Evolutionary conservation across 2,329 filamentous ascomycete genomes (phyloP), one percentile per base, ranked within the genome.

Genomic region (Ascochyta clinopodiicola): DNA sequence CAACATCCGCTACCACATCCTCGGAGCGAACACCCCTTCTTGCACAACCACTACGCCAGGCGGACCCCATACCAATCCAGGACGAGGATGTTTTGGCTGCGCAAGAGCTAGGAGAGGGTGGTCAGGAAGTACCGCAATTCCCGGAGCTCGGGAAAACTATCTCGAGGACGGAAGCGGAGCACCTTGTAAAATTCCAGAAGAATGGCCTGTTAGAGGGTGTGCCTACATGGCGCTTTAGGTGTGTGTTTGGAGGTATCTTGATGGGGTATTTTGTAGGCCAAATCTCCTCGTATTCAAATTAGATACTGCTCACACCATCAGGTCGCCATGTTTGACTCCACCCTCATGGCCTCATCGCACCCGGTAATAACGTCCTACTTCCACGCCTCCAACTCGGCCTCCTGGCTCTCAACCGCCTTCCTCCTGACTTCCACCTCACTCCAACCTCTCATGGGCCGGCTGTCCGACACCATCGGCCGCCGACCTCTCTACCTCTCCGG

Each of bases 321-420:
- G 74, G 62, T 76, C 52, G 68, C 74, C 15, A 74, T 74, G 68
- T 93, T 94, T 68, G 91, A 94, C 77, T 83, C 85, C 10, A 94
- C 90, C 4, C 84, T 94, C 62, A 92, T 94, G 89, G 89, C 89
- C 4, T 91, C 89, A 2, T 88, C 84, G 37, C 90, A 95, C 72
- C 90, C 90, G 0, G 88, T 91, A 53, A 92, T 94, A 58, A 92
- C 90, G 0, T 92, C 89, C 0, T 86, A 93, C 72, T 94, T 94
- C 74, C 79, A 87, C 57, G 84, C 88, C 44, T 90, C 89, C 29
- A 92, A 94, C 72, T 86, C 86, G 42, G 91, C 91, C 3, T 92
- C 90, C 2, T 95, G 91, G 91, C 80, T 94, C 4, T 92, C 89
- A 1, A 94, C 90, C 0, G 86, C 89, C 0, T 94, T 92, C 61